Percentiles rank a stretch among this genome's conserved stretches.
phyloP scores from a whole-genome alignment of 177 flowering plant genomes.

The Vitis hybrid region DNA sequence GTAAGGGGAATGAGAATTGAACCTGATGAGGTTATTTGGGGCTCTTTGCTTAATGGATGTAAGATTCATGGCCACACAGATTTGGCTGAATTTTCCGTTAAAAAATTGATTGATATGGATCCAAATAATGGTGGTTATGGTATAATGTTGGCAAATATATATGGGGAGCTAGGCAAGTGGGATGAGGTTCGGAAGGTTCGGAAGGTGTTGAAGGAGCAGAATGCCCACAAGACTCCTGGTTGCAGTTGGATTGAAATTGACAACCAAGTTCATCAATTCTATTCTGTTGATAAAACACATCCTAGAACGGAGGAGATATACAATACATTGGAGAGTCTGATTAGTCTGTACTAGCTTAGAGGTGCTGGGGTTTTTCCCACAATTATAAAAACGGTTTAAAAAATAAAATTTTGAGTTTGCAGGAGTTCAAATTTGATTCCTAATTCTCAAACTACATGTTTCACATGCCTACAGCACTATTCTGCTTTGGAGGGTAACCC shows the following conservation, averaged over 20 bases:
- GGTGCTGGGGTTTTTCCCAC: too few relatives aligned
- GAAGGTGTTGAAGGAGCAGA: conserved; percentile 38
- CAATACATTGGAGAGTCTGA: conserved; percentile 21
- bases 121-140: conserved; percentile 59
- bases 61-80: conserved; percentile 30
- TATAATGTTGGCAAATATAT: conserved; percentile 56
- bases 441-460: too few relatives aligned
- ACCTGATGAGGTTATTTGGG: conserved; percentile 69
- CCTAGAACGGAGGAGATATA: conserved; percentile 48
- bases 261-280: conserved; percentile 48
- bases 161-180: conserved; percentile 62
- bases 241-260: conserved; percentile 77
- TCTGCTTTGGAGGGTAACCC: too few relatives aligned
- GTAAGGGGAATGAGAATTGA: conserved; percentile 50
- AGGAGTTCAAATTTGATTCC: too few relatives aligned
- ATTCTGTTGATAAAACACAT: conserved; percentile 49
- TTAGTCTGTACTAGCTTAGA: not conserved
- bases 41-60: conserved; percentile 33
- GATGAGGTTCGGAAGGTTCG: conserved; percentile 47
- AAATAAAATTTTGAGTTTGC: too few relatives aligned
- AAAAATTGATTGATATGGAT: conserved; percentile 47
- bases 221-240: conserved; percentile 56
- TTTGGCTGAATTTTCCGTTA: conserved; percentile 57
- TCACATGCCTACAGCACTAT: too few relatives aligned
- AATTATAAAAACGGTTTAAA: too few relatives aligned